Conservation (phyloP, 306 rosid genomes). For the Vicia faba region DNA sequence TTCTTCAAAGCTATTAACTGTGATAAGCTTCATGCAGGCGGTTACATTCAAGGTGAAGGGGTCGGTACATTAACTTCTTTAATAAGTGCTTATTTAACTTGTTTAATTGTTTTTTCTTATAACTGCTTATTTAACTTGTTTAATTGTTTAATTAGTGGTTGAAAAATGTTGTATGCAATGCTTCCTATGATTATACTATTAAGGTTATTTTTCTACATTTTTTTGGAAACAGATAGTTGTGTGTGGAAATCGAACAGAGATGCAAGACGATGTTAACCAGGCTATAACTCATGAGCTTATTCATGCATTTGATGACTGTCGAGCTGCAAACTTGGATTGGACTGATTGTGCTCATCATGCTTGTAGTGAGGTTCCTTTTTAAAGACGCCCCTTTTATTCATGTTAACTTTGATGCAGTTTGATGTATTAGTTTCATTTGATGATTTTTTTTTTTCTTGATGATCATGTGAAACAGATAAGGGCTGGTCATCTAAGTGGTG, state of each 20-base stretch:
- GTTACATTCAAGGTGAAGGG: slow-evolving; percentile 73
- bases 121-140: too few species aligned
- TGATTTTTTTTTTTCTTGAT: neutral
- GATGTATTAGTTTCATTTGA: neutral
- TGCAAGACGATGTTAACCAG: slow-evolving; percentile 83
- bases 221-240: slow-evolving; percentile 58
- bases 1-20: slow-evolving; percentile 68
- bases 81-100: too few species aligned
- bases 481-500: slow-evolving; percentile 90
- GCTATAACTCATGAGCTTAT: slow-evolving; percentile 81
- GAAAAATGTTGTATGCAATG: neutral
- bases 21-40: slow-evolving; percentile 48
- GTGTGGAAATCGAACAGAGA: slow-evolving; percentile 61
- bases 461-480: slow-evolving; percentile 65
- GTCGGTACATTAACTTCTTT: too few species aligned
- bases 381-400: neutral
- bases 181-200: neutral
- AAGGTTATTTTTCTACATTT: slow-evolving; percentile 27
- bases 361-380: slow-evolving; percentile 73
- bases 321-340: slow-evolving; percentile 81
- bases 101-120: too few species aligned
- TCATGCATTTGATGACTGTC: slow-evolving; percentile 87
- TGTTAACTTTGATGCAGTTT: slow-evolving; percentile 16
- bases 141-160: too few species aligned
- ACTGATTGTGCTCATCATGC: slow-evolving; percentile 91